phyloP scores from a whole-genome alignment of 2,329 filamentous ascomycete genomes.

The Fusarium nanum region DNA sequence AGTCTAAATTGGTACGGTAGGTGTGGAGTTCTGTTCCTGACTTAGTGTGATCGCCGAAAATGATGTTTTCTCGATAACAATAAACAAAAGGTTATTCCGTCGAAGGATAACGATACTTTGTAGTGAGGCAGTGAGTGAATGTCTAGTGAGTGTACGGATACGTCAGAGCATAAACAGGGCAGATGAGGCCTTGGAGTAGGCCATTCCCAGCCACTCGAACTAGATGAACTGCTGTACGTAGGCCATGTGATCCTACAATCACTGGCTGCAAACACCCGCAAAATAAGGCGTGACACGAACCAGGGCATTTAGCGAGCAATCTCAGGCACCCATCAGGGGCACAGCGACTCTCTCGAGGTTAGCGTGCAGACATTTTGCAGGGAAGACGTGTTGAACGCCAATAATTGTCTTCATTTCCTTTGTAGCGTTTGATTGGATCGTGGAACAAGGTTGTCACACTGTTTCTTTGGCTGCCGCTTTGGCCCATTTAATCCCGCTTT shows the following conservation, averaged over 20 bases:
- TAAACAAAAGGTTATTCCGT: conserved; percentile 15
- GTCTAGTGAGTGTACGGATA: background rate
- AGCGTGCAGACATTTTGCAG: conserved; percentile 21
- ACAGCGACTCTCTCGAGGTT: conserved; percentile 12
- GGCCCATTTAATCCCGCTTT: background rate
- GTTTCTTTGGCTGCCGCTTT: conserved; percentile 14
- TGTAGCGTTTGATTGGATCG: conserved; percentile 29
- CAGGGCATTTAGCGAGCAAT: conserved; percentile 29
- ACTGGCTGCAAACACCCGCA: conserved; percentile 19
- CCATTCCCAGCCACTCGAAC: conserved; percentile 16
- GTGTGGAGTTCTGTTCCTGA: conserved; percentile 39
- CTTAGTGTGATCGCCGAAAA: conserved; percentile 24
- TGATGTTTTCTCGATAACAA: background rate
- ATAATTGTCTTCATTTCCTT: conserved; percentile 28
- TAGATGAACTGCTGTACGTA: background rate
- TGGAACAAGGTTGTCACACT: conserved; percentile 24
- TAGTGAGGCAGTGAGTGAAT: conserved; percentile 6
- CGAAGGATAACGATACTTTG: background rate
- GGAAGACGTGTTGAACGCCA: conserved; percentile 37
- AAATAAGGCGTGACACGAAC: conserved; percentile 11
- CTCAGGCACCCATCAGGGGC: conserved; percentile 21
- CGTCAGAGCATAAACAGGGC: conserved; percentile 12
- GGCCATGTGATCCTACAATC: conserved; percentile 31
- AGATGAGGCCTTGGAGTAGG: conserved; percentile 25
- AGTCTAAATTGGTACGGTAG: conserved; percentile 19